Conservation (phyloP, 108 stramenopile genomes). For the Conticribra weissflogii region DNA sequence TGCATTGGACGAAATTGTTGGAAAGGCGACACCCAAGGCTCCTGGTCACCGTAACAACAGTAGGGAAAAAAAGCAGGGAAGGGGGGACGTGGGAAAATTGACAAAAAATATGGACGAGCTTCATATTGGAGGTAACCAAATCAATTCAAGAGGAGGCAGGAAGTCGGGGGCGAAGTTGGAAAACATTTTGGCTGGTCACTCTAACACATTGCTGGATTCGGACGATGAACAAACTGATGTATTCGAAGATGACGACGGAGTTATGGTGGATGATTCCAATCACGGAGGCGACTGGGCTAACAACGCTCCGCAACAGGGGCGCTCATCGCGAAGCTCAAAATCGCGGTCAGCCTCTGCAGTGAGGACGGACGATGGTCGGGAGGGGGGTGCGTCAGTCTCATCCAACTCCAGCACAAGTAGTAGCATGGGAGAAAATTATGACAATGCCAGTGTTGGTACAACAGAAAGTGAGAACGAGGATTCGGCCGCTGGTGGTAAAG, state of each 20-base stretch:
- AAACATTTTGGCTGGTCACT: not conserved
- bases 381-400: slow-evolving; percentile 9
- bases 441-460: slow-evolving; percentile 37
- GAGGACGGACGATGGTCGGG: not conserved
- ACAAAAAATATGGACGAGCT: slow-evolving; percentile 8
- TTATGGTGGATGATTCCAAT: not conserved
- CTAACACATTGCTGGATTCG: slow-evolving; percentile 18
- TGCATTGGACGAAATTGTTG: slow-evolving; percentile 27
- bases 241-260: slow-evolving; percentile 33
- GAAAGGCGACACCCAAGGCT: slow-evolving; percentile 2
- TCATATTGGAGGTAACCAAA: not conserved
- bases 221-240: slow-evolving; percentile 31
- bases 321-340: not conserved
- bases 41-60: not conserved
- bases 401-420: slow-evolving; percentile 22
- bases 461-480: slow-evolving; percentile 36
- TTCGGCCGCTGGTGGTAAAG: slow-evolving; percentile 6
- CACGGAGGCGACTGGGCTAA: not conserved
- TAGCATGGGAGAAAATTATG: slow-evolving; percentile 39
- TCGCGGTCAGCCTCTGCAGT: not conserved
- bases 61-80: not conserved
- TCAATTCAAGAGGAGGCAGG: not conserved
- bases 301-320: not conserved
- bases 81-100: not conserved
- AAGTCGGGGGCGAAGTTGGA: slow-evolving; percentile 2